Evolutionary conservation across 768 basidiomycete species (phyloP).

Genomic region (Peribolospora baueri): DNA sequence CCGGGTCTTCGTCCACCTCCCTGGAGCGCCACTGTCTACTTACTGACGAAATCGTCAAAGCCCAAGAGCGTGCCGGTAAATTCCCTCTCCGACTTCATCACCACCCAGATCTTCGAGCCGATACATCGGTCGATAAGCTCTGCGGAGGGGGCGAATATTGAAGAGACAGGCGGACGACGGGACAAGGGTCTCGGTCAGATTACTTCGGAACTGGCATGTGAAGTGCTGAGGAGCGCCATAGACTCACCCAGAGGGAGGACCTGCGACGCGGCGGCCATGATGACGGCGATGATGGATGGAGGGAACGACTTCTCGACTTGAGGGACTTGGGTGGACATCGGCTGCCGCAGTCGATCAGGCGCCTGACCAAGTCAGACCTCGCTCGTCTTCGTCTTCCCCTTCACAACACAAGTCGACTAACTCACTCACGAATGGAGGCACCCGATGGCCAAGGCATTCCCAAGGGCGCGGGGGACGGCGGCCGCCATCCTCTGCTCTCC

Average conservation of each 20-base stretch:
- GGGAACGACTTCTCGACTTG: no score
- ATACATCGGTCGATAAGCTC: slow-evolving; percentile 95
- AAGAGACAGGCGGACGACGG: background rate
- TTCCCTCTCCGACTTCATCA: slow-evolving; percentile 94
- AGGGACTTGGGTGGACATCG: no score
- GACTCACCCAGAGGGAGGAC: slow-evolving; percentile 64
- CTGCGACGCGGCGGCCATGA: slow-evolving; percentile 51
- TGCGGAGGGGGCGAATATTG: slow-evolving; percentile 15
- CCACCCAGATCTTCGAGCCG: slow-evolving; percentile 88
- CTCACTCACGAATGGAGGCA: no score
- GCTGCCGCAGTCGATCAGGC: no score
- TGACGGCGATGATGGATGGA: background rate
- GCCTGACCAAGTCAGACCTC: no score
- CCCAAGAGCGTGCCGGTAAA: slow-evolving; percentile 85
- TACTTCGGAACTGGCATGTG: background rate
- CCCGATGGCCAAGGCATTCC: no score
- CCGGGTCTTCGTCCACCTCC: no score
- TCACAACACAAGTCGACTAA: no score
- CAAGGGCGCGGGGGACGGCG: no score
- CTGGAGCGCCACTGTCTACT: slow-evolving; percentile 23
- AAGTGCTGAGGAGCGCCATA: background rate
- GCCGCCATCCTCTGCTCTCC: no score
- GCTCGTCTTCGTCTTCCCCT: no score
- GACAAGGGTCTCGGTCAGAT: background rate
- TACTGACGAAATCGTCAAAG: slow-evolving; percentile 98